Evolutionary conservation across 805 yeast species (phyloP), one percentile per base, ranked within the genome.

Genomic region (Schizosaccharomyces osmophilus): DNA sequence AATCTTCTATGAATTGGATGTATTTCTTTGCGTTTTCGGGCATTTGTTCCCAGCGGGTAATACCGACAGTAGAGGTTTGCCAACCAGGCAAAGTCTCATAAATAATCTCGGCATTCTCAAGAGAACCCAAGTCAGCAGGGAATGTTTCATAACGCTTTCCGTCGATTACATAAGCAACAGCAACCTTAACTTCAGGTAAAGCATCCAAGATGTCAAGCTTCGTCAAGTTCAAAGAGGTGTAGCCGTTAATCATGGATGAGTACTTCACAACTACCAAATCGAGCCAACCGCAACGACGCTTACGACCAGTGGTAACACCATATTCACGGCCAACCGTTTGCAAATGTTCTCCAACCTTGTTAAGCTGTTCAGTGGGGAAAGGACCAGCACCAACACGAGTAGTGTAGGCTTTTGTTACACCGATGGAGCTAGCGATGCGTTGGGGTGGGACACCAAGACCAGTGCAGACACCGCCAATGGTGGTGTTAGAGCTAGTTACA

Each of bases 351-450:
- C 98, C 98, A 59, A 76, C 81, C 45, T 75, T 82, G 72, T 90
- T 88, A 71, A 89, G 79, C 72, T 89, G 97, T 75, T 93, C 98
- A 62, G 97, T 84, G 64, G 98, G 97, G 85, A 93, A 93, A 41
- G 98, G 98, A 66, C 98, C 98, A 71, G 89, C 97, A 68, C 98
- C 98, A 62, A 93, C 98, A 74, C 98, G 83, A 45, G 98, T 93
- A 58, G 98, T 93, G 75, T 93, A 93, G 54, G 97, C 97, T 77
- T 93, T 93, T 59, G 90, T 97, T 31, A 93, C 98, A 73, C 98
- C 98, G 71, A 84, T 87, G 57, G 88, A 77, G 72, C 87, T 83
- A 61, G 77, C 79, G 68, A 93, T 84, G 64, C 82, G 75, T 66
- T 77, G 79, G 67, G 98, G 98, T n/a, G 97, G 96, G 64, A 93